Percentiles rank a stretch among this genome's conserved stretches.
These are phyloP conservation scores for Microbotryum scabiosae DNA, from an alignment of 1,284 basidiomycete genomes.

Conservation along the genomic window DNA sequence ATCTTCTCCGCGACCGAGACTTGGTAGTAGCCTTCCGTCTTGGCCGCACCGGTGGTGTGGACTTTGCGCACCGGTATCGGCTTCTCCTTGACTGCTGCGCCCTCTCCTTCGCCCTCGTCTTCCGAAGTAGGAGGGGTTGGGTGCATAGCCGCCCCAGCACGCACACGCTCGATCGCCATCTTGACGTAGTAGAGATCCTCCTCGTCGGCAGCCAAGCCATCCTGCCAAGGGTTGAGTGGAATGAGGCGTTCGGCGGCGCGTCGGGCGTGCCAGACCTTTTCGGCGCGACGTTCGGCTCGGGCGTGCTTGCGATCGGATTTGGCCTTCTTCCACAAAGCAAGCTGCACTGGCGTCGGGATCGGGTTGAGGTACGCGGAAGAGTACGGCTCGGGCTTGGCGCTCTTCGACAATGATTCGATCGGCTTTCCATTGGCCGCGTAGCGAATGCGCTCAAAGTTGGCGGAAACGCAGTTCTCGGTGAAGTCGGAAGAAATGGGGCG, in stretches of 20 bases:
- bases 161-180: slow-evolving; percentile 50
- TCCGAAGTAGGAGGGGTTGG: slow-evolving; percentile 27
- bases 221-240: slow-evolving; percentile 52
- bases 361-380: too few relatives aligned
- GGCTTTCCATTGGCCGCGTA: too few relatives aligned
- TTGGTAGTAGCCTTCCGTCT: slow-evolving; percentile 91
- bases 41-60: slow-evolving; percentile 70
- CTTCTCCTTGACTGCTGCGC: slow-evolving; percentile 11
- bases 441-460: too few relatives aligned
- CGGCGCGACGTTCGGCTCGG: neutral
- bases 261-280: slow-evolving; percentile 6
- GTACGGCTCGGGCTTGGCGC: neutral
- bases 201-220: slow-evolving; percentile 66
- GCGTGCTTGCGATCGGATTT: neutral
- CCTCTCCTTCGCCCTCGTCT: slow-evolving; percentile 9
- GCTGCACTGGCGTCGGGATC: neutral
- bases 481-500: too few relatives aligned
- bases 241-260: slow-evolving; percentile 24
- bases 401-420: neutral
- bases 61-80: slow-evolving; percentile 42
- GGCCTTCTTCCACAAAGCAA: neutral
- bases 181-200: slow-evolving; percentile 84
- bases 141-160: slow-evolving; percentile 31
- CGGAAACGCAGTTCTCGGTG: too few relatives aligned
- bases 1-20: slow-evolving; percentile 88